A percentile compares a stretch with the other conserved stretches of the same genome.
Conservation (phyloP, 495 filamentous ascomycete species). For the Antarctomyces pellizariae region DNA sequence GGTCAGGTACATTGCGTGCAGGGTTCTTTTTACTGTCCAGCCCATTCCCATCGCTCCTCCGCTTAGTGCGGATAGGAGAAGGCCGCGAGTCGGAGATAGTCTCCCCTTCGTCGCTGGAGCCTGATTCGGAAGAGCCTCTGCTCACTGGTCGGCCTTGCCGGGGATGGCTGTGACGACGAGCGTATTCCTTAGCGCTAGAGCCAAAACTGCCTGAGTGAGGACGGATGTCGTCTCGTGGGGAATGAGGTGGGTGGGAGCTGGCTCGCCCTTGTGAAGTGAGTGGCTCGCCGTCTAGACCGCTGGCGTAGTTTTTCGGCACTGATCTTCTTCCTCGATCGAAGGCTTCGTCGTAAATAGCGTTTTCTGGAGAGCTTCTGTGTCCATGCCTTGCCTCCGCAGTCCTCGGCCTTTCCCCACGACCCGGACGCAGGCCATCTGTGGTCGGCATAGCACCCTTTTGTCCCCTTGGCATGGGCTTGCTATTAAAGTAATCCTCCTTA, state of each 20-base stretch:
- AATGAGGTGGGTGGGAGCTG: slow-evolving; percentile 1
- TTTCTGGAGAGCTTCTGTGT: slow-evolving; percentile 6
- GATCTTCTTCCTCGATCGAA: neutral
- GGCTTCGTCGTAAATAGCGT: slow-evolving; percentile 1
- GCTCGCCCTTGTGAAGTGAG: slow-evolving; percentile 1
- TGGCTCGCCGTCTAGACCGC: neutral
- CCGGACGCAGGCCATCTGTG: slow-evolving; percentile 6
- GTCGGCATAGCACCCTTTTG: neutral
- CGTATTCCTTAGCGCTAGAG: too few species aligned
- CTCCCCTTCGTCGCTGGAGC: slow-evolving; percentile 1
- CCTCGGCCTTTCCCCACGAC: slow-evolving; percentile 5
- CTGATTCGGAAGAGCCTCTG: slow-evolving; percentile 3
- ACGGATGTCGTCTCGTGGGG: too few species aligned
- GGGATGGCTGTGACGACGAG: slow-evolving; percentile 8
- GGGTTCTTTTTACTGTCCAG: too few species aligned
- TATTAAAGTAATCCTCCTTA: slow-evolving; percentile 3
- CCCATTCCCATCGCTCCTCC: too few species aligned
- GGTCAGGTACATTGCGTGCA: neutral
- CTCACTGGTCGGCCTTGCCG: slow-evolving; percentile 5
- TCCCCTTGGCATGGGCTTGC: slow-evolving; percentile 6
- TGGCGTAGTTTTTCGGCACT: neutral
- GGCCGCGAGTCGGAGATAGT: slow-evolving; percentile 3
- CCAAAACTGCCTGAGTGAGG: too few species aligned
- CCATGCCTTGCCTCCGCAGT: slow-evolving; percentile 1
- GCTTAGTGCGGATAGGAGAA: too few species aligned